Evolutionary conservation across 257 asterid species (phyloP).

Genomic region (Thymus quinquecostatus): DNA sequence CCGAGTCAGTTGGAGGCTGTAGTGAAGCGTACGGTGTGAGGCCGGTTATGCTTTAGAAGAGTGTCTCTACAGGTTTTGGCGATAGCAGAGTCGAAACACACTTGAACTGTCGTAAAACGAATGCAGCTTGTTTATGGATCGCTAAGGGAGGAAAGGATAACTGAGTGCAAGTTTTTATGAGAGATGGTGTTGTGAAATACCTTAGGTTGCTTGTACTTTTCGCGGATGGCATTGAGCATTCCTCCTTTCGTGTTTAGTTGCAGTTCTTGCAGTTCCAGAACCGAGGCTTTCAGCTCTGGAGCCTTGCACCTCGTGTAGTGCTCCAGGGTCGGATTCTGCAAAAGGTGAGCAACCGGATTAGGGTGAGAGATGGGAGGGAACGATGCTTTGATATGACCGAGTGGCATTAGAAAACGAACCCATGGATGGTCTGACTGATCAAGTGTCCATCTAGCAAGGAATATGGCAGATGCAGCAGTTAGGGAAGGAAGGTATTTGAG

Average conservation of each 20-base stretch:
- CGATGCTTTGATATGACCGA: not conserved
- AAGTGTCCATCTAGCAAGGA: constrained; percentile 95
- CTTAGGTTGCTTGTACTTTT: constrained; percentile 86
- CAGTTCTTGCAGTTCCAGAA: constrained; percentile 66
- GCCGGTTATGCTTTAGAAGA: constrained; percentile 49
- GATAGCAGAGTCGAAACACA: constrained; percentile 67
- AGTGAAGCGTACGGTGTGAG: constrained; percentile 25
- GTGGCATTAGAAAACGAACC: constrained; percentile 55
- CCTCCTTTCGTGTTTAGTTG: constrained; percentile 61
- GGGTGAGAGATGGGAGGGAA: not conserved
- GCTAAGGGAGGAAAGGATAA: no score
- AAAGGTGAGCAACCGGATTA: not conserved
- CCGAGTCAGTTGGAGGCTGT: no score
- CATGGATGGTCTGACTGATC: constrained; percentile 96
- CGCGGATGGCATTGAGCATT: constrained; percentile 64
- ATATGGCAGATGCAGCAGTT: constrained; percentile 91
- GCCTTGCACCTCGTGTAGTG: constrained; percentile 70
- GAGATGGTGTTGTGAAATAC: constrained; percentile 36
- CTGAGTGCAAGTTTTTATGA: no score
- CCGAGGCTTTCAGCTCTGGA: constrained; percentile 59
- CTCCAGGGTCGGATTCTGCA: constrained; percentile 90
- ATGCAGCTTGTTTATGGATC: not conserved
- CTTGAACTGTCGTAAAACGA: constrained; percentile 65
- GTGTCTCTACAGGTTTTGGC: constrained; percentile 48
- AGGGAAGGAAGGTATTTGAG: constrained; percentile 86